These are phyloP conservation scores for Boletus rubescentipes DNA, from an alignment of 768 basidiomycete genomes.

Conservation along the genomic window DNA sequence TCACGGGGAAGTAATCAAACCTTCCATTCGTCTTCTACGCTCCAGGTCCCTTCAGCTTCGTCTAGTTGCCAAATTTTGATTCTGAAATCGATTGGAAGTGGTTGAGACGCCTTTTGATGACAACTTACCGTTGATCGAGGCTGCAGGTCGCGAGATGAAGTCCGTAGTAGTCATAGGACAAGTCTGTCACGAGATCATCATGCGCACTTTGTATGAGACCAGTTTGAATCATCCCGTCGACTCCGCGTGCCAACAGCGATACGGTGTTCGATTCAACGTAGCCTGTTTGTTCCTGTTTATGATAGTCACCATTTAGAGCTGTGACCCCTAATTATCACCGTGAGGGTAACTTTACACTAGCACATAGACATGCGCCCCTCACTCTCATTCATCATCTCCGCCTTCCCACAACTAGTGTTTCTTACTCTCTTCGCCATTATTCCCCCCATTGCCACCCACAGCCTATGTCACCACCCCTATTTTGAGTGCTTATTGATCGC, in stretches of 20 bases:
- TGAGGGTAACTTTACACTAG: too few species aligned
- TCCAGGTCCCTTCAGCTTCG: constrained; percentile 72
- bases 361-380: too few species aligned
- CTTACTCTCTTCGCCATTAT: too few species aligned
- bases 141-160: constrained; percentile 76
- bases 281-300: too few species aligned
- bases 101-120: constrained; percentile 1
- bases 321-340: too few species aligned
- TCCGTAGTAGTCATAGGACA: constrained; percentile 90
- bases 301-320: too few species aligned
- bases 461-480: too few species aligned
- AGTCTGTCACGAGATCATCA: constrained; percentile 79
- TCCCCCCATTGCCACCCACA: too few species aligned
- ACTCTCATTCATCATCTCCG: too few species aligned
- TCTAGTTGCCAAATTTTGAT: constrained; percentile 88
- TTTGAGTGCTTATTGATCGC: too few species aligned
- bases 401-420: too few species aligned
- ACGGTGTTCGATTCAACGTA: too few species aligned
- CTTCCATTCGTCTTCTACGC: constrained; percentile 88
- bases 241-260: neutral
- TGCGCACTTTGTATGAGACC: constrained; percentile 78
- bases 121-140: constrained; percentile 70
- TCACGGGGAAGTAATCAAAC: constrained; percentile 37
- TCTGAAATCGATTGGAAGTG: constrained; percentile 30
- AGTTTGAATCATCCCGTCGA: constrained; percentile 83